A percentile compares a stretch with the other conserved stretches of the same genome.
These are phyloP conservation scores for Xylaria cubensis DNA, from an alignment of 495 filamentous ascomycete genomes.

Conservation along the genomic window DNA sequence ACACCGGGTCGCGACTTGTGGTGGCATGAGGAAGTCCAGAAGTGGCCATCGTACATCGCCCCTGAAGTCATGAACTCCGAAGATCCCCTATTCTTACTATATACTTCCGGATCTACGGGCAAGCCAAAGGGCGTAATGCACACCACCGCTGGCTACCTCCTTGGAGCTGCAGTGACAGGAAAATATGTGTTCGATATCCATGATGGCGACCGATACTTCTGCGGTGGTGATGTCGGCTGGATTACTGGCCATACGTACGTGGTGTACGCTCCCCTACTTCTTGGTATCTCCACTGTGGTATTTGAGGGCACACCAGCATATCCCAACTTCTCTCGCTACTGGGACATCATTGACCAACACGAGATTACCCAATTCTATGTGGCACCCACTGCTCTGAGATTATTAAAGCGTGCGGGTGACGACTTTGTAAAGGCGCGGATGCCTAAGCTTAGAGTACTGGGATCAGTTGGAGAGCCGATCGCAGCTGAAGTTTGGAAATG, in stretches of 20 bases:
- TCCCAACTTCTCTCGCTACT: constrained; percentile 97
- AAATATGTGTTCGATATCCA: constrained; percentile 99
- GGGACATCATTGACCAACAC: constrained; percentile 97
- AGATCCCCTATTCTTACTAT: constrained; percentile 96
- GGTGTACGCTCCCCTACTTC: constrained; percentile 91
- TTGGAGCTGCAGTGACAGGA: constrained; percentile 90
- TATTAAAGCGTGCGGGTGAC: constrained; percentile 94
- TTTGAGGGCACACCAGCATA: constrained; percentile 99
- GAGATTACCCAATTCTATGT: constrained; percentile 98
- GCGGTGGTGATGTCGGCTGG: constrained; percentile 98
- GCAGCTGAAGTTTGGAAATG: constrained; percentile 99
- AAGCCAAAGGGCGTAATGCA: constrained; percentile 99
- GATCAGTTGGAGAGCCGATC: constrained; percentile 98
- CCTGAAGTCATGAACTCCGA: constrained; percentile 89
- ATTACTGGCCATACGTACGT: constrained; percentile 99
- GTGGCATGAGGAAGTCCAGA: constrained; percentile 98
- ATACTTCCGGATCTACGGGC: constrained; percentile 96
- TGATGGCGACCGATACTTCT: constrained; percentile 91
- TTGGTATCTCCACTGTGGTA: constrained; percentile 95
- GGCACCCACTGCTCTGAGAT: constrained; percentile 88
- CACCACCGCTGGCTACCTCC: constrained; percentile 91
- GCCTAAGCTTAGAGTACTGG: constrained; percentile 86
- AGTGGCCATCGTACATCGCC: constrained; percentile 88
- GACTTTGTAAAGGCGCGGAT: constrained; percentile 88
- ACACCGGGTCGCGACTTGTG: constrained; percentile 88